phyloP scores from a whole-genome alignment of 2,329 filamentous ascomycete species.

The Beauveria caledonica region DNA sequence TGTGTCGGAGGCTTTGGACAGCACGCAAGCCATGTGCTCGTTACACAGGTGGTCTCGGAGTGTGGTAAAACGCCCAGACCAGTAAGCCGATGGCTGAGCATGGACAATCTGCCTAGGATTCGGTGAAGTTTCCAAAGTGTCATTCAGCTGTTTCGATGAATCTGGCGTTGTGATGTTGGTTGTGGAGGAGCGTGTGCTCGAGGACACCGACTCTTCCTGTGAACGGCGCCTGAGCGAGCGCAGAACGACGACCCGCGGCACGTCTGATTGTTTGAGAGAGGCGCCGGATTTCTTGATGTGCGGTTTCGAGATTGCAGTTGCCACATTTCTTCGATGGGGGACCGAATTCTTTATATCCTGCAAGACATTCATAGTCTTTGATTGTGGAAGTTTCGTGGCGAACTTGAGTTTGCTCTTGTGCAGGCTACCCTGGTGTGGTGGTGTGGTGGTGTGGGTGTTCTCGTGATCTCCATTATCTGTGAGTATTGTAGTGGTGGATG shows the following conservation, averaged over 20 bases:
- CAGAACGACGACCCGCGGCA: slow-evolving; percentile 11
- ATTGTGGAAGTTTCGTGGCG: slow-evolving; percentile 30
- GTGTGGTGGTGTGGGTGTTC: background rate
- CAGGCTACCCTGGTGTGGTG: background rate
- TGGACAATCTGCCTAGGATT: slow-evolving; percentile 24
- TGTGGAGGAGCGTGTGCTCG: slow-evolving; percentile 13
- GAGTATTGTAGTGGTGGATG: background rate
- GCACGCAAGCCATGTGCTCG: slow-evolving; percentile 15
- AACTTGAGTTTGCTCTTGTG: slow-evolving; percentile 7
- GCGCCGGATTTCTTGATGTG: background rate
- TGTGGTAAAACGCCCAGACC: slow-evolving; percentile 53
- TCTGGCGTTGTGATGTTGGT: slow-evolving; percentile 9
- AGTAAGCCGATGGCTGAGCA: slow-evolving; percentile 45
- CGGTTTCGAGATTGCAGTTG: background rate
- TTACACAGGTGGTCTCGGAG: slow-evolving; percentile 40
- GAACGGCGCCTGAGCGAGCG: slow-evolving; percentile 14
- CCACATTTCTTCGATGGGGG: slow-evolving; percentile 22
- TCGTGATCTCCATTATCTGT: slow-evolving; percentile 1
- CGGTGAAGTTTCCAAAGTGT: background rate
- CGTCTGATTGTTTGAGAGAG: background rate
- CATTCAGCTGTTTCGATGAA: background rate
- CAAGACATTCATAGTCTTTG: slow-evolving; percentile 36
- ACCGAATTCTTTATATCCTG: slow-evolving; percentile 38
- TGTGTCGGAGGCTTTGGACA: background rate
- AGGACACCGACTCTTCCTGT: slow-evolving; percentile 16